Evolutionary conservation across 2,329 filamentous ascomycete species (phyloP).

Genomic region (Knoxdaviesia capensis): DNA sequence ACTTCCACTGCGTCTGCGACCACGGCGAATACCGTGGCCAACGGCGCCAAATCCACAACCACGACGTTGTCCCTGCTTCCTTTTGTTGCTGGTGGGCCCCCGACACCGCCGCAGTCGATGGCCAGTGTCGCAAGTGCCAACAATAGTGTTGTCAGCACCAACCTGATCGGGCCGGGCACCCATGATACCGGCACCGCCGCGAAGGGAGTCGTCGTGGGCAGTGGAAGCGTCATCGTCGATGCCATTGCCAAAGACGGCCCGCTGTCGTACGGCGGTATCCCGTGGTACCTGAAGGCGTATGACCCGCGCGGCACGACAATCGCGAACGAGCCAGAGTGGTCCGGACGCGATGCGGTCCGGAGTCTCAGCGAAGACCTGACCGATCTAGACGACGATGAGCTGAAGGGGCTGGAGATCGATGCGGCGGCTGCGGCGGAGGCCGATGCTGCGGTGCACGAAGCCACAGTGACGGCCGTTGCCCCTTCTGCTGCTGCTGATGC

Average conservation of each 20-base stretch:
- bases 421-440: not conserved
- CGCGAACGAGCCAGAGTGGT: conserved; percentile 43
- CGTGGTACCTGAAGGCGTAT: conserved; percentile 75
- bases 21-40: conserved; percentile 18
- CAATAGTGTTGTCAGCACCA: too few species aligned
- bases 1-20: conserved; percentile 28
- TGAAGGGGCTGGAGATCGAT: conserved; percentile 38
- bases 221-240: conserved; percentile 24
- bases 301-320: conserved; percentile 64
- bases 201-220: conserved; percentile 1
- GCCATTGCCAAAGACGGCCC: conserved; percentile 8
- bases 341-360: conserved; percentile 44
- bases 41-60: conserved; percentile 13
- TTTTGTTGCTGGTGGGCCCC: conserved; percentile 16
- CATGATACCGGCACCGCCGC: too few species aligned
- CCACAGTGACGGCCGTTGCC: too few species aligned
- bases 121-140: conserved; percentile 20
- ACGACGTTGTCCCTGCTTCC: too few species aligned
- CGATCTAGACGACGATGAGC: conserved; percentile 79
- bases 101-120: conserved; percentile 48
- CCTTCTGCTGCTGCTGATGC: too few species aligned
- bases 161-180: too few species aligned
- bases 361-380: conserved; percentile 71
- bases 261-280: conserved; percentile 54
- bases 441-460: too few species aligned